These are phyloP conservation scores for Apiospora malaysiana DNA, from an alignment of 2,329 filamentous ascomycete genomes.

Conservation along the genomic window DNA sequence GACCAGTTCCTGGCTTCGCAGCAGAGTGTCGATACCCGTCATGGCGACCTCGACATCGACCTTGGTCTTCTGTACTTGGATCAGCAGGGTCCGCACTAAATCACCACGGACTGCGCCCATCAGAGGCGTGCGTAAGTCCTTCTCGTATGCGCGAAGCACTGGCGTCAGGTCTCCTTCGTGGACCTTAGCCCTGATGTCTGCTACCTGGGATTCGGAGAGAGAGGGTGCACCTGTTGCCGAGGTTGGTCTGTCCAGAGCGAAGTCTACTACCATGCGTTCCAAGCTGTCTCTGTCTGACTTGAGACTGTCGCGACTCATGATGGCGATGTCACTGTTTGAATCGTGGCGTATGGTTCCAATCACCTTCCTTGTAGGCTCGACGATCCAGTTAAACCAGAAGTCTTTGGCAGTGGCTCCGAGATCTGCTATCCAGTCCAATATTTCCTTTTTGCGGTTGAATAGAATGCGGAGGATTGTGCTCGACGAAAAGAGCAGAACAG, in stretches of 20 bases:
- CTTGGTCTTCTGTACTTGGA: conserved; percentile 98
- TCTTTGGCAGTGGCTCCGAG: conserved; percentile 80
- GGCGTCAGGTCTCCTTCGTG: conserved; percentile 92
- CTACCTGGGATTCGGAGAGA: conserved; percentile 72
- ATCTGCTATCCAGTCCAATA: conserved; percentile 80
- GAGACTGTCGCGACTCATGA: conserved; percentile 93
- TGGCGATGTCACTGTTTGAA: conserved; percentile 88
- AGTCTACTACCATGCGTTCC: conserved; percentile 98
- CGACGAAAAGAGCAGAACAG: conserved; percentile 76
- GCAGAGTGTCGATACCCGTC: conserved; percentile 89
- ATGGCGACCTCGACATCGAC: conserved; percentile 97
- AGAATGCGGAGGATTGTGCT: conserved; percentile 85
- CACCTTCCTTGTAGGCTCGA: conserved; percentile 82
- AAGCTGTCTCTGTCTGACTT: conserved; percentile 89
- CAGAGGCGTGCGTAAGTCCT: conserved; percentile 82
- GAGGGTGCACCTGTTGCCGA: conserved; percentile 55
- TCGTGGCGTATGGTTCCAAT: conserved; percentile 94
- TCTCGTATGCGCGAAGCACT: conserved; percentile 88
- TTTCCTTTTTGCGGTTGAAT: conserved; percentile 75
- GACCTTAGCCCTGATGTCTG: conserved; percentile 78
- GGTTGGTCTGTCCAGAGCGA: conserved; percentile 81
- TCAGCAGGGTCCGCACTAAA: conserved; percentile 85
- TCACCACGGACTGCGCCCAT: conserved; percentile 84
- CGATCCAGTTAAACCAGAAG: conserved; percentile 96
- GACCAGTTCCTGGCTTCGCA: conserved; percentile 95